Evolutionary conservation across 768 basidiomycete species (phyloP).

Genomic region (Ephemerocybe angulata): DNA sequence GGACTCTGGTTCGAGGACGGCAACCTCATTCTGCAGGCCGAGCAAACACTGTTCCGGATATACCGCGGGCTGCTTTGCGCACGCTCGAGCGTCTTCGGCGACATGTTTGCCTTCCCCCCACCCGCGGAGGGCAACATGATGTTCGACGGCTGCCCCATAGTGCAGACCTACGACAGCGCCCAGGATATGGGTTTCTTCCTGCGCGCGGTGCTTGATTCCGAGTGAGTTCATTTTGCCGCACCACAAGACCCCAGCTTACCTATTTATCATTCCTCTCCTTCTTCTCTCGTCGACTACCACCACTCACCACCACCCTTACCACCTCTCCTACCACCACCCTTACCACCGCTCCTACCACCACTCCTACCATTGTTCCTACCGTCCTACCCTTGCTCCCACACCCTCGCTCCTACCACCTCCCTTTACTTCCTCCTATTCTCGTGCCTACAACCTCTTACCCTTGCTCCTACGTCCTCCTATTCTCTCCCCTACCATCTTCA

Average conservation of each 20-base stretch:
- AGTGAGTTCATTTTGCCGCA: slow-evolving; percentile 34
- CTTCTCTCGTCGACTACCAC: too few species aligned
- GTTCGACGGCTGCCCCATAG: slow-evolving; percentile 30
- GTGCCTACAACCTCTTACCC: too few species aligned
- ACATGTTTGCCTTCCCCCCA: slow-evolving; percentile 37
- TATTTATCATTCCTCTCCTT: too few species aligned
- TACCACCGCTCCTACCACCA: too few species aligned
- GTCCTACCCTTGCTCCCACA: too few species aligned
- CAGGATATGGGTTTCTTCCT: slow-evolving; percentile 33
- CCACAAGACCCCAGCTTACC: too few species aligned
- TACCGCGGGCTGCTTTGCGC: slow-evolving; percentile 33
- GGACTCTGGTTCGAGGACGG: slow-evolving; percentile 39
- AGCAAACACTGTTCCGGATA: slow-evolving; percentile 31
- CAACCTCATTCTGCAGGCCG: slow-evolving; percentile 35
- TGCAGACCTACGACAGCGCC: slow-evolving; percentile 30
- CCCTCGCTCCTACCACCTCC: too few species aligned
- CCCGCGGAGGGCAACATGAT: slow-evolving; percentile 24
- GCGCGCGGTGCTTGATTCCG: slow-evolving; percentile 33
- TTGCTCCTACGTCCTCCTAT: slow-evolving; percentile 25
- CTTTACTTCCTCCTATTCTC: slow-evolving; percentile 34
- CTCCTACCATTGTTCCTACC: too few species aligned
- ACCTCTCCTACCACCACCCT: too few species aligned
- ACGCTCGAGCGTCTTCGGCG: slow-evolving; percentile 33
- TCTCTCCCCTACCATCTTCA: too few species aligned
- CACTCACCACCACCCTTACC: too few species aligned